phyloP scores from a whole-genome alignment of 2,329 filamentous ascomycete species.

The Fusarium sarcochroum region DNA sequence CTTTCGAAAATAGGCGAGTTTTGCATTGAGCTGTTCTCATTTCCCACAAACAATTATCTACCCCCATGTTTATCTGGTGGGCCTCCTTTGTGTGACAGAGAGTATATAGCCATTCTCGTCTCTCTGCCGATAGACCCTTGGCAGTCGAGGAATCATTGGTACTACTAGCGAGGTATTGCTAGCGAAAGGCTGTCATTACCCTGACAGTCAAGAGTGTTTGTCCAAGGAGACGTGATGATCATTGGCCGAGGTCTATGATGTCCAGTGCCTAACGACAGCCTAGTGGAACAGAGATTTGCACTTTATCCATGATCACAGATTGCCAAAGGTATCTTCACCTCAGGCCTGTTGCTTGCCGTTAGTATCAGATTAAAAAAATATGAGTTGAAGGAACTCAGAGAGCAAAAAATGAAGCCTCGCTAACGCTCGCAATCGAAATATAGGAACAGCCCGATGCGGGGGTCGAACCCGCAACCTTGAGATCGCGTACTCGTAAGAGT shows the following conservation, averaged over 20 bases:
- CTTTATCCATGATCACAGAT: no score
- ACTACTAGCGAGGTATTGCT: not conserved
- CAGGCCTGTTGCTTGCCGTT: no score
- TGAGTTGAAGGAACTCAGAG: no score
- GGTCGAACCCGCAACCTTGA: conserved; percentile 70
- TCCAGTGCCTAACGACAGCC: rapidly evolving
- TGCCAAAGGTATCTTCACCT: no score
- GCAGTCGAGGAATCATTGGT: not conserved
- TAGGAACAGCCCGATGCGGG: conserved; percentile 58
- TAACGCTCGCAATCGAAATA: conserved; percentile 37
- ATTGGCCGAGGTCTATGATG: not conserved
- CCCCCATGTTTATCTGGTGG: not conserved
- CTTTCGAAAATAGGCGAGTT: no score
- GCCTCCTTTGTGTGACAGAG: not conserved
- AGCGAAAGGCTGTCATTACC: not conserved
- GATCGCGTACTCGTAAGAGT: conserved; percentile 68
- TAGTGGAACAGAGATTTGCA: not conserved
- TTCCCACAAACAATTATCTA: not conserved
- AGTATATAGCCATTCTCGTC: not conserved
- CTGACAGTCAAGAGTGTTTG: not conserved
- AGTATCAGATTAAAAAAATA: not conserved
- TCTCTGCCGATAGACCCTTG: no score
- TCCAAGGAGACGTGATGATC: rapidly evolving
- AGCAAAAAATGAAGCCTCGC: conserved; percentile 21
- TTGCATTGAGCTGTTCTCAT: not conserved